Conservation (phyloP, 1,284 basidiomycete species). For the Malassezia dermatis region DNA sequence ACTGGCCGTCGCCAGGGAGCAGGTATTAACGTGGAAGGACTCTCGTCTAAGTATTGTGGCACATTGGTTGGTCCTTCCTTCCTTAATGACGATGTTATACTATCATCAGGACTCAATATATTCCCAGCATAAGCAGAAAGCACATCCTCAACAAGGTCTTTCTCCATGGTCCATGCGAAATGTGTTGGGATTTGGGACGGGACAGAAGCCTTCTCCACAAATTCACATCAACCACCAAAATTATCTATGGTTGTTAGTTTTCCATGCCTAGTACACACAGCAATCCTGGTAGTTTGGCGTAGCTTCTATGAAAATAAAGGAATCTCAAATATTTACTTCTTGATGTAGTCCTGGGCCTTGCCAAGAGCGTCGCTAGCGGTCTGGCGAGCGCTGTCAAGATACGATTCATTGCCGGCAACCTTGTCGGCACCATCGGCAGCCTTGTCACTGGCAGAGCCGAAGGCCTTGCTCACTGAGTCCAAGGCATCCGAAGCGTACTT, state of each 20-base stretch:
- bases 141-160: not conserved
- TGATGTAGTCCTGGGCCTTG: conserved; percentile 14
- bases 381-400: conserved; percentile 6
- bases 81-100: not conserved
- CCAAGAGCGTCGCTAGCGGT: conserved; percentile 3
- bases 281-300: too few relatives aligned
- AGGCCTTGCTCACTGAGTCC: conserved; percentile 8
- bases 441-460: conserved; percentile 9
- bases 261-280: too few relatives aligned
- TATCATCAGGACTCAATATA: not conserved
- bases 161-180: not conserved
- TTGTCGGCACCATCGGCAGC: conserved; percentile 6
- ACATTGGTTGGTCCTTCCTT: not conserved
- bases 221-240: too few relatives aligned
- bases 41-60: conserved; percentile 10
- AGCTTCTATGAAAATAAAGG: not conserved
- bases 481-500: conserved; percentile 13
- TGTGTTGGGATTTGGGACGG: too few relatives aligned
- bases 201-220: not conserved
- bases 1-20: conserved; percentile 5
- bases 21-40: not conserved
- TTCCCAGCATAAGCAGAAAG: conserved; percentile 2
- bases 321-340: not conserved
- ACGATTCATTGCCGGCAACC: conserved; percentile 3
- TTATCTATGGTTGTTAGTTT: not conserved